Conservation (phyloP, 208 protist genomes). For the Angomonas ambiguus region DNA sequence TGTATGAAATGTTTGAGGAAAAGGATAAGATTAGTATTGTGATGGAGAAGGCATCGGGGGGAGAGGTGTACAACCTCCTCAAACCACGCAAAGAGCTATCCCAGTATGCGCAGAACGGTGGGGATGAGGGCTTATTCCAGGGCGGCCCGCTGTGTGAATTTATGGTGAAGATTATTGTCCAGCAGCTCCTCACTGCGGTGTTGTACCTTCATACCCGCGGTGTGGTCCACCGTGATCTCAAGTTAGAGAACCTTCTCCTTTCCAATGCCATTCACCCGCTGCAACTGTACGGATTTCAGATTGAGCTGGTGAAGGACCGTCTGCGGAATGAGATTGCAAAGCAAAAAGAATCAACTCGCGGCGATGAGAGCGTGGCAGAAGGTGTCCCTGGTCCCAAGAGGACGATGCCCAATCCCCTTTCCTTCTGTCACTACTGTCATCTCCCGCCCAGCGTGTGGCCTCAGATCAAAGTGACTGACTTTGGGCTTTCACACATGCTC, state of each 20-base stretch:
- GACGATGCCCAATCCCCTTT: slow-evolving; percentile 42
- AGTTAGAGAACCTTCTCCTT: slow-evolving; percentile 97
- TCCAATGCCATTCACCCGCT: neutral
- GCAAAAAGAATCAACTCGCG: neutral
- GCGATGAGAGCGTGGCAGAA: neutral
- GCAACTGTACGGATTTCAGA: slow-evolving; percentile 19
- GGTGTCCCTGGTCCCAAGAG: neutral
- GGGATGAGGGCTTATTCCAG: slow-evolving; percentile 15
- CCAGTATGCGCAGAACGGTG: slow-evolving; percentile 15
- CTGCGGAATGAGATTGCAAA: slow-evolving; percentile 6
- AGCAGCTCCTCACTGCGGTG: slow-evolving; percentile 58
- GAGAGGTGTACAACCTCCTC: slow-evolving; percentile 48
- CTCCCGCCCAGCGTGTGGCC: slow-evolving; percentile 42
- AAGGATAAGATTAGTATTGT: slow-evolving; percentile 50
- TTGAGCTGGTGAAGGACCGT: slow-evolving; percentile 31
- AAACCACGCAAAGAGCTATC: slow-evolving; percentile 21
- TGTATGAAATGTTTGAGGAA: slow-evolving; percentile 65
- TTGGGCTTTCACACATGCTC: slow-evolving; percentile 48
- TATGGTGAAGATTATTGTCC: slow-evolving; percentile 51
- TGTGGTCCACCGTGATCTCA: slow-evolving; percentile 98
- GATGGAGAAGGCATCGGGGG: slow-evolving; percentile 72
- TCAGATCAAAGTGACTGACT: slow-evolving; percentile 68
- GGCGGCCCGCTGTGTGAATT: slow-evolving; percentile 57
- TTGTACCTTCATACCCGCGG: slow-evolving; percentile 91
- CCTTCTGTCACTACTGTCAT: slow-evolving; percentile 41